Base-by-base conservation (phyloP, 148 eudicot genomes). In the Rhododendron henanense region DNA sequence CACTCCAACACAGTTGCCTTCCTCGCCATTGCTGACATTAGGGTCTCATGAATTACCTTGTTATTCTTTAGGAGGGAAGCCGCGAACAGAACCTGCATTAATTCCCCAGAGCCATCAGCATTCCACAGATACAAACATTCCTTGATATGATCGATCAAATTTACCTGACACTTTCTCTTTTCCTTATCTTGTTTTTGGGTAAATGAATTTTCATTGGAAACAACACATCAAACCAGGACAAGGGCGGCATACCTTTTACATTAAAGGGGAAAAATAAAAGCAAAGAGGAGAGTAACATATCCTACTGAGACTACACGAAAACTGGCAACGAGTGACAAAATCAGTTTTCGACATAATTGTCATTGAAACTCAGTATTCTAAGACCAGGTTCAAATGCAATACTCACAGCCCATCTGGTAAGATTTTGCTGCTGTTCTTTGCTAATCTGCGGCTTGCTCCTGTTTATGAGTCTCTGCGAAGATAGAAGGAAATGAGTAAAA, bases 331-430 rank as follows among this genome's bases (percentile, higher is more conserved):
- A 69, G 37, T 10, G 75, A 69, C 75, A 67, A 10, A 67, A 10
- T 65, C 2, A 78, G 81, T 78, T 45, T 18, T 2, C n/a, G 10
- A 19, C 39, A 51, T 19, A 31, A 8, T 3, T 33, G 21, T 55
- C 0, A 33, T 33, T 35, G 44, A 55, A 81, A 31, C 67, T 31
- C 25, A 13, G 6, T 51, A 18, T 33, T 11, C 28, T 50, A 11
- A 83, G 78, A 41, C 4, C 19, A 48, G 5, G 25, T 74, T 51
- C 69, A 21, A 35, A 75, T 33, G 48, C 48, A 75, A 73, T 61
- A 91, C 98, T 93, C 94, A 97, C 99, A 9, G 99, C 99, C 99
- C 99, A 95, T 94, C 99, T 90, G 81, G 99, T 97, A 44, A 97
- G 95, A 79, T 97, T 97, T 89, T 97, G 98, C 85, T 97, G 99